Evolutionary conservation across 768 basidiomycete genomes (phyloP), one percentile per base, ranked within the genome.

Genomic region (Boletus huronensis): DNA sequence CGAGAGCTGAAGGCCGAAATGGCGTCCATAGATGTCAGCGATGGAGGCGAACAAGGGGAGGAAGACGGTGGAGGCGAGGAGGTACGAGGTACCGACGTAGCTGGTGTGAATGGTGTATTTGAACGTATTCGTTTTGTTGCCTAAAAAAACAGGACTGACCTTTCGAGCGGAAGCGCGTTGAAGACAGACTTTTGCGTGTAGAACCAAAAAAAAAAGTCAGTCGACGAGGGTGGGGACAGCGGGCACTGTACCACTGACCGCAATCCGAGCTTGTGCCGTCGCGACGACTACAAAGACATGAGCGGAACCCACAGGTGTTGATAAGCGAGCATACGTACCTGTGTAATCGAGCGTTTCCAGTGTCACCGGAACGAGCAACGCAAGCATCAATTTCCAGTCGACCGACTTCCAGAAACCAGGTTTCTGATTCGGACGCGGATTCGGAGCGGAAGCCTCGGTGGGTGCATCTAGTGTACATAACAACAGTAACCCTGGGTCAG

Each of bases 61-160:
- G 63, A 81, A 82, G 45, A 80, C 77, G 3, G 81, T 80, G 17
- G 78, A 78, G 0, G 81, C 74, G 16, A 82, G 68, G 23, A 81
- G 64, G 52, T 82, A 81, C 2, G 74, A 60, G 1, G 80, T 82
- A 39, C 81, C 79, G 19, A 82, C 75, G 53, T 75, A 80, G 51
- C 80, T 76, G 13, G 11, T 26, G 14, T 13, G 14, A 35, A 28
- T 11, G 50, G 26, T 21, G 39, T 11, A 17, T 35, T 31, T 11
- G 5, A 28, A 28, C n/a, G 10, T 36, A 28, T 35, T 41, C 4
- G 2, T 25, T 19, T 19, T 25, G 11, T 3, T 11, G 9, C 23
- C 6, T 26, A 5, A 11, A 25, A 21, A 25, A 42, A 11, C 6
- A 16, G 13, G 23, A 40, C 52, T 35, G 17, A 67, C 68, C 68